A percentile compares a stretch with the other conserved stretches of the same genome.
phyloP scores from a whole-genome alignment of 805 yeast species.

The Yamadazyma olivae region DNA sequence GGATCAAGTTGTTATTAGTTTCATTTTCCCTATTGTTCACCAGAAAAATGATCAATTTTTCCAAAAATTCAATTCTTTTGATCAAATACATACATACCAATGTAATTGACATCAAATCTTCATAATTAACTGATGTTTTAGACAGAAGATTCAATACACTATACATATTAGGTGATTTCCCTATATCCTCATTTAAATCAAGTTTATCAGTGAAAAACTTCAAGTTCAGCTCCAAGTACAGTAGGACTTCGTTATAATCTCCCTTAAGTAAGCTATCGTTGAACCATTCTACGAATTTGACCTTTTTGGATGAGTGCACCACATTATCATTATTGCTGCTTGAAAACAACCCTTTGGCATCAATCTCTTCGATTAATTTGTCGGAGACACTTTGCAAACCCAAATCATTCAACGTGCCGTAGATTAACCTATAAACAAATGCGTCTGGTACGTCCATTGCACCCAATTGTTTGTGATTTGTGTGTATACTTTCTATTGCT shows the following conservation, averaged over 20 bases:
- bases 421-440: constrained; percentile 10
- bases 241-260: constrained; percentile 5
- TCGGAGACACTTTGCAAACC: constrained; percentile 11
- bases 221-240: constrained; percentile 8
- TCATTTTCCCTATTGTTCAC: constrained; percentile 3
- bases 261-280: constrained; percentile 7
- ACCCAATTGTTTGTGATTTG: no score
- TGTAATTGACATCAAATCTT: constrained; percentile 4
- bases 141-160: constrained; percentile 4
- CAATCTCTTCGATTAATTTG: constrained; percentile 11
- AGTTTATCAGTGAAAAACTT: constrained; percentile 1
- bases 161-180: constrained; percentile 2
- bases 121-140: background rate
- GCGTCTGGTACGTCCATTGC: constrained; percentile 13
- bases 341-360: constrained; percentile 8
- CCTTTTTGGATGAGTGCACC: constrained; percentile 6
- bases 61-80: constrained; percentile 22
- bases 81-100: constrained; percentile 18
- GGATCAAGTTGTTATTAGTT: constrained; percentile 14
- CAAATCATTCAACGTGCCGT: constrained; percentile 11
- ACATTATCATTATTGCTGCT: background rate
- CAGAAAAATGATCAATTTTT: constrained; percentile 12
- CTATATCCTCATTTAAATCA: constrained; percentile 4
- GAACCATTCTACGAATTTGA: constrained; percentile 10
- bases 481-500: background rate